phyloP scores from a whole-genome alignment of 2,329 filamentous ascomycete genomes.

The Fusarium azukiicola region DNA sequence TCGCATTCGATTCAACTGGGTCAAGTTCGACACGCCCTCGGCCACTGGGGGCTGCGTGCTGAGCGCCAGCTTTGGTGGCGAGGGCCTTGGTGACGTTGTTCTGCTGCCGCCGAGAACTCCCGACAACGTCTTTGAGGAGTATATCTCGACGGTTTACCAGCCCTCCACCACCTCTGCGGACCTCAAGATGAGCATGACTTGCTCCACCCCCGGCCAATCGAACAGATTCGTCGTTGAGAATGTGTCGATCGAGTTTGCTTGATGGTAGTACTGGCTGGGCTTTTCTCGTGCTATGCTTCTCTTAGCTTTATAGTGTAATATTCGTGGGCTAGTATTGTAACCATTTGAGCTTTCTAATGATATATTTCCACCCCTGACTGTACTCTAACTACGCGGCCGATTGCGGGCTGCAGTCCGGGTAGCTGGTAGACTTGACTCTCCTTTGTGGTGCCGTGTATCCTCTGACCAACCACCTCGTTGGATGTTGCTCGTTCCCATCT shows the following conservation, averaged over 20 bases:
- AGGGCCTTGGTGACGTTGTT: background rate
- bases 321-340: background rate
- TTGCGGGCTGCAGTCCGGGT: no score
- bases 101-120: background rate
- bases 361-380: no score
- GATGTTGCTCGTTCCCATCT: no score
- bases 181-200: background rate
- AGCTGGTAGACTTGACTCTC: no score
- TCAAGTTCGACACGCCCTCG: background rate
- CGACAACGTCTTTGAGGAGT: background rate
- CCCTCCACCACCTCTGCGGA: background rate
- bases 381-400: no score
- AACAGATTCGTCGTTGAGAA: background rate
- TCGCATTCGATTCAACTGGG: background rate
- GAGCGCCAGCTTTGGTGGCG: background rate
- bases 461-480: no score
- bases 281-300: background rate
- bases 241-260: conserved; percentile 7
- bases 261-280: background rate
- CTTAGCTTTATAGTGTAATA: background rate
- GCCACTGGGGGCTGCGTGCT: background rate
- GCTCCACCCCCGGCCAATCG: background rate
- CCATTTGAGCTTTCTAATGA: background rate
- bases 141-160: background rate
- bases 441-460: no score